These are phyloP conservation scores for Inonotus obliquus DNA, from an alignment of 1,284 basidiomycete species.

Conservation along the genomic window DNA sequence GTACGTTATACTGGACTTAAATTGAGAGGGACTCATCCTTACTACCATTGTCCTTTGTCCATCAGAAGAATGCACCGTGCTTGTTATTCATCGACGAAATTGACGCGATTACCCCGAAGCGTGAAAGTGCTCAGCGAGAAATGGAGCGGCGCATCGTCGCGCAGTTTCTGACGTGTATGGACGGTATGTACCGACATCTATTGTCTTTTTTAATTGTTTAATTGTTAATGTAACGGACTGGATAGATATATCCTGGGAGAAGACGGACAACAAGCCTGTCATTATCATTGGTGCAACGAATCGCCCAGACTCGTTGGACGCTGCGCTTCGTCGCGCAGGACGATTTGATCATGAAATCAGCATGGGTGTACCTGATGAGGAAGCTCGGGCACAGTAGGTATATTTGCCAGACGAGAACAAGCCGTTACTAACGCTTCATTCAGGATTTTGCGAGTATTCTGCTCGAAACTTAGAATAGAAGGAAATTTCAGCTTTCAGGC, in stretches of 20 bases:
- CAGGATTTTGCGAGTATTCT: slow-evolving; percentile 81
- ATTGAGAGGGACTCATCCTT: neutral
- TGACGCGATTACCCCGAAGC: slow-evolving; percentile 95
- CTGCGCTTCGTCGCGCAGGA: slow-evolving; percentile 88
- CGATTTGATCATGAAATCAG: slow-evolving; percentile 97
- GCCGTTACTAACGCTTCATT: neutral
- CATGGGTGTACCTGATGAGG: slow-evolving; percentile 94
- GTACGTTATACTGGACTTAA: slow-evolving; percentile 35
- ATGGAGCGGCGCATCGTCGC: slow-evolving; percentile 98
- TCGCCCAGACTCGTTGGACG: slow-evolving; percentile 90
- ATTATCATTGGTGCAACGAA: slow-evolving; percentile 97
- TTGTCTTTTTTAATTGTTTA: neutral
- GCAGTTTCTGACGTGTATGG: slow-evolving; percentile 96
- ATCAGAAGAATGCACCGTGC: slow-evolving; percentile 81
- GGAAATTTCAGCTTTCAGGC: slow-evolving; percentile 80
- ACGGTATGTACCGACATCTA: slow-evolving; percentile 51
- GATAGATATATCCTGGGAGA: slow-evolving; percentile 86
- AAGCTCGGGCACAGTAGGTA: slow-evolving; percentile 80
- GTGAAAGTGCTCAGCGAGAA: slow-evolving; percentile 95
- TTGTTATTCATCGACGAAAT: slow-evolving; percentile 96
- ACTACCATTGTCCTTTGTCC: neutral
- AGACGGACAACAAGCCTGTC: slow-evolving; percentile 84
- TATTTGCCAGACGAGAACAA: neutral
- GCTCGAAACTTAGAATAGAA: slow-evolving; percentile 67
- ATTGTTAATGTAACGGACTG: too few species aligned